phyloP scores from a whole-genome alignment of 192 early-diverging fungal genomes.

The Umbelopsis sp. region DNA sequence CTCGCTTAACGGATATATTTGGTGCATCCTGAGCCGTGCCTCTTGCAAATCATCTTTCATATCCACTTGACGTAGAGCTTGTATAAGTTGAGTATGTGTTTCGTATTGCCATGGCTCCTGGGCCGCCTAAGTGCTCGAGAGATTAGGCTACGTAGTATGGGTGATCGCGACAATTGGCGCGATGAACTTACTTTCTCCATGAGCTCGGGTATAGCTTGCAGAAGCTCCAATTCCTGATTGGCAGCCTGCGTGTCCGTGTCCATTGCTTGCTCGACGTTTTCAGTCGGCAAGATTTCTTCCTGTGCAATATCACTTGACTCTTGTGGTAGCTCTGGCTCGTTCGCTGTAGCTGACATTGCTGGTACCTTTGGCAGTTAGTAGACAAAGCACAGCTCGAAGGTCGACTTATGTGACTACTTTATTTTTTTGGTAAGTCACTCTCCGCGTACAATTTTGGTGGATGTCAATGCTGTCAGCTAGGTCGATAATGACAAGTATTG shows the following conservation, averaged over 20 bases:
- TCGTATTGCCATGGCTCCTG: constrained; percentile 54
- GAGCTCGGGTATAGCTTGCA: constrained; percentile 17
- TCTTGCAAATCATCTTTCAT: constrained; percentile 51
- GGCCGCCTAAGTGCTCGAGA: constrained; percentile 16
- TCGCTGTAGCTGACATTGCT: background rate
- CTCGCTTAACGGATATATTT: constrained; percentile 64
- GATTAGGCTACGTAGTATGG: background rate
- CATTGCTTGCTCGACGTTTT: background rate
- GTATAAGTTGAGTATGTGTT: constrained; percentile 51
- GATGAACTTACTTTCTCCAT: constrained; percentile 2
- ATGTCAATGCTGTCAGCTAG: too few relatives aligned
- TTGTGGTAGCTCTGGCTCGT: background rate
- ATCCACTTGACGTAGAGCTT: constrained; percentile 38
- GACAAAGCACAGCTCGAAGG: background rate
- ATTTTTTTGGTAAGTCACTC: too few relatives aligned
- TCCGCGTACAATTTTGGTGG: too few relatives aligned
- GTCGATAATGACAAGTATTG: too few relatives aligned
- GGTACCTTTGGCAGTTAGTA: too few relatives aligned
- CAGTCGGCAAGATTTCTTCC: background rate
- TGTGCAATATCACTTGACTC: background rate
- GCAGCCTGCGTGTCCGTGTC: background rate
- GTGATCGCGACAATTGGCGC: background rate
- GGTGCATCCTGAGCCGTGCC: constrained; percentile 61
- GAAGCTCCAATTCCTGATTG: background rate
- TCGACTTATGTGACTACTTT: too few relatives aligned